phyloP scores from a whole-genome alignment of 148 eudicot species.

The Arbutus unedo region DNA sequence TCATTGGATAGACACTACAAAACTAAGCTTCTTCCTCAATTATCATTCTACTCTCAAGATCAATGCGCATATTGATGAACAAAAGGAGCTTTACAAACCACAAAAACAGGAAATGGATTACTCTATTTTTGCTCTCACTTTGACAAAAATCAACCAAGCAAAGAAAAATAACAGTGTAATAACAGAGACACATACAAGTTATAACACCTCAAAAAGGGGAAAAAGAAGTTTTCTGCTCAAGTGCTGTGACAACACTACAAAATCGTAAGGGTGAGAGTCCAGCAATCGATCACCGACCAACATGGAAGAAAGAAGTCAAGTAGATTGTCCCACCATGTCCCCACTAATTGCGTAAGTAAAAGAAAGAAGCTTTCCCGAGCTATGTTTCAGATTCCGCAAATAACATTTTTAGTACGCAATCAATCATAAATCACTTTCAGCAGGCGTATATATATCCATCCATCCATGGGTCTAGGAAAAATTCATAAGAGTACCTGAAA shows the following conservation, averaged over 20 bases:
- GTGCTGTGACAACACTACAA: not conserved
- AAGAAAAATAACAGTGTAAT: not conserved
- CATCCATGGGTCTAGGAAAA: not conserved
- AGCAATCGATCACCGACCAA: no score
- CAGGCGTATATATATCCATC: not conserved
- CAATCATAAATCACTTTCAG: not conserved
- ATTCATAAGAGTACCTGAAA: not conserved
- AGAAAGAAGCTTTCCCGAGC: no score
- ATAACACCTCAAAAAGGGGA: not conserved
- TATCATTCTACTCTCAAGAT: not conserved
- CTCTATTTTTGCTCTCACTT: not conserved
- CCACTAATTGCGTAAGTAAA: no score
- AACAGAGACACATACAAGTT: not conserved
- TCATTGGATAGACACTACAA: not conserved
- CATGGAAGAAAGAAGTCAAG: no score
- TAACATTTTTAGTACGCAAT: no score
- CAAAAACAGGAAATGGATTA: not conserved
- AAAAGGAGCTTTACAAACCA: not conserved
- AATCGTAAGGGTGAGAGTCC: not conserved
- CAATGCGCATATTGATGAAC: not conserved
- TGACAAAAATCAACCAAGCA: not conserved
- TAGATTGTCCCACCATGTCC: no score
- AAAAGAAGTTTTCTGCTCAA: not conserved
- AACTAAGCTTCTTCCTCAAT: conserved; percentile 6
- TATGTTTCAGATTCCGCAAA: no score